Evolutionary conservation across 306 rosid species (phyloP).

Genomic region (Senna siamea): DNA sequence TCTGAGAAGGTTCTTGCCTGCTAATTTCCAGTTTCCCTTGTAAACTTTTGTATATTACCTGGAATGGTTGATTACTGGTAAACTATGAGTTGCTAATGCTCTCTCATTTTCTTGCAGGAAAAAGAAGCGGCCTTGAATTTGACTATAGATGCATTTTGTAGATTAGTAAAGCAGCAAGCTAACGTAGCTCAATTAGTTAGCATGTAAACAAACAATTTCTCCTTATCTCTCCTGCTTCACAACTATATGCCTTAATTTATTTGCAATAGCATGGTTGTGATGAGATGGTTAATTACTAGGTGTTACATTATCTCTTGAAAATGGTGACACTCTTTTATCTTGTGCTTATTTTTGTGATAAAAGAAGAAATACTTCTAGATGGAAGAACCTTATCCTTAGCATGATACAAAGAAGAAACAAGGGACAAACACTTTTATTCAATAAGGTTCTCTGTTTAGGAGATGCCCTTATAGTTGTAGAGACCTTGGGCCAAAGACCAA

Average conservation of each 20-base stretch:
- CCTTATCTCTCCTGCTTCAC: conserved; percentile 42
- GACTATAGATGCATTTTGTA: conserved; percentile 94
- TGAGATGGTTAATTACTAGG: neutral
- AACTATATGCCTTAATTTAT: conserved; percentile 32
- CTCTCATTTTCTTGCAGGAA: conserved; percentile 73
- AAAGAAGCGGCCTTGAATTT: conserved; percentile 96
- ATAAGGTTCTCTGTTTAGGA: neutral
- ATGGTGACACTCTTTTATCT: neutral
- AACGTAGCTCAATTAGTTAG: conserved; percentile 93
- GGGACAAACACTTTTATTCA: neutral
- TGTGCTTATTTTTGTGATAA: neutral
- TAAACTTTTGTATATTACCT: conserved; percentile 15
- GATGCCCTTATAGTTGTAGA: neutral
- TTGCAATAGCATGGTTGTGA: conserved; percentile 32
- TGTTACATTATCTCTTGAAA: neutral
- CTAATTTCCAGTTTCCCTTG: conserved; percentile 31
- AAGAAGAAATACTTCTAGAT: neutral
- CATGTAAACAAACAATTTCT: conserved; percentile 61
- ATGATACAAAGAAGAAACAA: neutral
- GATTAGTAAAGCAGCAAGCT: conserved; percentile 95
- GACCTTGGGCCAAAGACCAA: neutral
- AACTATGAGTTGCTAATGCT: conserved; percentile 36
- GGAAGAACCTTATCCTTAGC: neutral
- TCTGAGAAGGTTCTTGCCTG: conserved; percentile 86
- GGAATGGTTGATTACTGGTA: conserved; percentile 8